A percentile compares a stretch with the other conserved stretches of the same genome.
Evolutionary conservation across 192 early-diverging fungal species (phyloP).

Genomic region (Thamnidium elegans): DNA sequence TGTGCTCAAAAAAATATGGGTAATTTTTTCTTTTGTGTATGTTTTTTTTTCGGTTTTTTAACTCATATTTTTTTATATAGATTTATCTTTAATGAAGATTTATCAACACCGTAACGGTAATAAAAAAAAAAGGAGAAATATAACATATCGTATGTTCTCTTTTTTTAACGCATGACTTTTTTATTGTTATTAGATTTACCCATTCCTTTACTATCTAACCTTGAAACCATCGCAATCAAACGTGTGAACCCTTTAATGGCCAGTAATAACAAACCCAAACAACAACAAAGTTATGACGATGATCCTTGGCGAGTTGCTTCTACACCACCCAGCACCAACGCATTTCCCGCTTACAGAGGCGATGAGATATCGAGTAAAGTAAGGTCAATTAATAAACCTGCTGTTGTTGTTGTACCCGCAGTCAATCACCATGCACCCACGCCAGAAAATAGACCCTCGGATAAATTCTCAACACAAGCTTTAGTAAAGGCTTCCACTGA

Average conservation of each 20-base stretch:
- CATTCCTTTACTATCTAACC: conserved; percentile 50
- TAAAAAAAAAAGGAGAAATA: not conserved
- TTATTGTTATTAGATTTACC: conserved; percentile 62
- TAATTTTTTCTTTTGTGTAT: conserved; percentile 4
- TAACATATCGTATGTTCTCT: not conserved
- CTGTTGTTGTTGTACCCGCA: too few species aligned
- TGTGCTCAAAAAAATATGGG: conserved; percentile 77
- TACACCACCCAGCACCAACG: not conserved
- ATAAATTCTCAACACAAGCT: not conserved
- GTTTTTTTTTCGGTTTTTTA: not conserved
- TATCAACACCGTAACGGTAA: conserved; percentile 57
- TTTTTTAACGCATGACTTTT: not conserved
- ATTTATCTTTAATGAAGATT: conserved; percentile 60
- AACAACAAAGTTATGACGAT: conserved; percentile 16
- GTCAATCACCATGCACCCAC: not conserved
- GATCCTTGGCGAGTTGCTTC: conserved; percentile 19
- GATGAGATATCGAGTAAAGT: not conserved
- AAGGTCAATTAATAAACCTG: not conserved
- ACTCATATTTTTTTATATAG: conserved; percentile 15
- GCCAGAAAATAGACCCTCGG: not conserved
- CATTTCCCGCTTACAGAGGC: not conserved
- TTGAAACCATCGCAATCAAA: conserved; percentile 46
- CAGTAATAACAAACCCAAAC: not conserved
- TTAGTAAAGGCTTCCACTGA: conserved; percentile 8
- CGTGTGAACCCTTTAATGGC: conserved; percentile 14